Conservation (phyloP, 192 early-diverging fungal species). For the Entrophospora sp. region DNA sequence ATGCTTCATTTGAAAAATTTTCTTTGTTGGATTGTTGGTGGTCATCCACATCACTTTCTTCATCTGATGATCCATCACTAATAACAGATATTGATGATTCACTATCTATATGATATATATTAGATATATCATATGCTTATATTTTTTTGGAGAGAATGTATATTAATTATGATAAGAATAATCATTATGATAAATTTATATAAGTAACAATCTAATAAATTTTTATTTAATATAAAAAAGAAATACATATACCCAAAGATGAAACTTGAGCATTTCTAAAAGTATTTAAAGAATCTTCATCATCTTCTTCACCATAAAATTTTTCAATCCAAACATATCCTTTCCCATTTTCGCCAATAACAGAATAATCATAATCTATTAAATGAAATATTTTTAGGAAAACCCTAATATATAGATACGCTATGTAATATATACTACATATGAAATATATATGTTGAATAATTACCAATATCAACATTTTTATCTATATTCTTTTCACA, state of each 20-base stretch:
- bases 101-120: slow-evolving; percentile 30
- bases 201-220: no score
- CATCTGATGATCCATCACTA: slow-evolving; percentile 34
- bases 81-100: slow-evolving; percentile 29
- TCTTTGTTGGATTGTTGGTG: slow-evolving; percentile 46
- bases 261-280: slow-evolving; percentile 42
- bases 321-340: slow-evolving; percentile 52
- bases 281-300: slow-evolving; percentile 48
- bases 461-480: no score
- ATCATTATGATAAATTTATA: background rate
- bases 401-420: no score
- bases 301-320: slow-evolving; percentile 30
- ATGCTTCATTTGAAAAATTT: slow-evolving; percentile 64
- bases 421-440: no score
- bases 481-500: background rate
- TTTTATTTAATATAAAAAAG: background rate
- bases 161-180: background rate
- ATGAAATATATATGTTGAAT: no score
- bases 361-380: slow-evolving; percentile 23
- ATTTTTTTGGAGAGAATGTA: background rate
- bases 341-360: slow-evolving; percentile 48
- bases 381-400: background rate
- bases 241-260: slow-evolving; percentile 31
- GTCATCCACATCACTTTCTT: slow-evolving; percentile 43
- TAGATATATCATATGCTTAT: slow-evolving; percentile 39